Base-by-base conservation (phyloP, 768 basidiomycete species). In the Tulasnella sp. region DNA sequence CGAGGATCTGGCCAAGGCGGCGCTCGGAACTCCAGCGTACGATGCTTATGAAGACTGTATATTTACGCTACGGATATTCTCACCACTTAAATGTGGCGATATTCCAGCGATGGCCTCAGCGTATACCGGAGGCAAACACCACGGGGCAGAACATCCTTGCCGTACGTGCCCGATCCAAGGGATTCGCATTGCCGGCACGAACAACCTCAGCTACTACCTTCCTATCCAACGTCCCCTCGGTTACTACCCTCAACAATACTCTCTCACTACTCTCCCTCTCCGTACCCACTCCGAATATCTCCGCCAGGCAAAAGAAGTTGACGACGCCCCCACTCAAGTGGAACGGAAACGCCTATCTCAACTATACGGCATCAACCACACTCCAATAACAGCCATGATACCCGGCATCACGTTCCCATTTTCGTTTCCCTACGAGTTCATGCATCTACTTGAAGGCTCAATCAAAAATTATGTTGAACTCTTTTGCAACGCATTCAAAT, bases 381-480 rank as follows among this genome's bases (percentile, higher is more conserved):
- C 82, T 23, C 80, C 87, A 3, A 48, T 85, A 0, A 83, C 87
- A n/a, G 77, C 78, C 9, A 18, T 37, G 18, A 82, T 87, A 0
- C 72, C 32, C 39, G 70, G 61, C 32, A 87, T 32, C 81, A 81
- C 5, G 85, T 87, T 79, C 84, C 88, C 0, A 0, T 26, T 1
- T 85, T 86, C 87, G 35, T 83, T 83, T 55, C 87, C 87, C 0
- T 85, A 85, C 78, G 87, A 89, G 70, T 87, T 88, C 82, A 88
- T 89, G 86, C 88, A 89, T 74, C 83, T 87, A 0, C 81, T 88
- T 80, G 86, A 87, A 78, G 88, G 88, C 78, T 67, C 87, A 0
- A 79, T 87, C 37, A 81, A 79, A n/a, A 86, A 85, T 72, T 82
- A 89, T 1, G 80, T 88, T 40, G 29, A 75, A 0, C 80, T 86